Base-by-base conservation (phyloP, 805 yeast genomes). In the Ogataea ganodermae region DNA sequence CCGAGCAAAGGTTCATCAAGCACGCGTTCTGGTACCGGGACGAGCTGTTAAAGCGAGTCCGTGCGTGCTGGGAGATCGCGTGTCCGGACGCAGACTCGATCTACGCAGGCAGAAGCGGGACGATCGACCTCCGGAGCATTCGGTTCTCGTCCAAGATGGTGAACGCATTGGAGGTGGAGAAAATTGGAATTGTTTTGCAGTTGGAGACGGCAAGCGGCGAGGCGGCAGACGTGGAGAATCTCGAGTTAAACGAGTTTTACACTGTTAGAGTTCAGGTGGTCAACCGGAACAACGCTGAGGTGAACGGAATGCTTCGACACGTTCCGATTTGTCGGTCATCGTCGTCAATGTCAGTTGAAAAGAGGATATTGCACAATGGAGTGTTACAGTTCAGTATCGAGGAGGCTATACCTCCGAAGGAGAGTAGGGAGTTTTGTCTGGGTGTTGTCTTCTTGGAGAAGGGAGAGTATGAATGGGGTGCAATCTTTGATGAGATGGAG, bases 401-500 rank as follows among this genome's bases (percentile, higher is more conserved):
- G 0, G 56, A 65, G 0, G 61, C 67, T 2, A 55, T 84, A 1
- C 57, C 56, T 1, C 74, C 84, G 0, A 76, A 78, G 1, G 74
- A 68, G 21, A 57, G 70, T 0, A 44, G 68, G 3, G 69, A 62
- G 1, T 68, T 80, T 24, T 72, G 72, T 20, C 61, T 86, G 32
- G 80, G 88, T 6, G 76, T 84, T 41, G 75, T 84, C 16, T 78
- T 89, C 4, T 68, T 91, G 31, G 91, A 86, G 45, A 74, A 75
- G 37, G 98, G 97, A 1, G 84, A 80, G 40, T 90, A 84, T 61
- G 94, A 88, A 62, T 84, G 96, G 85, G 89, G 91, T 1, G 76
- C 78, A 0, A 64, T 81, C 12, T 71, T 81, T 52, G 86, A 83
- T 45, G 79, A 75, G 46, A 52, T 66, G 48, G 66, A 55, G 1